A percentile compares a stretch with the other conserved stretches of the same genome.
phyloP scores from a whole-genome alignment of 768 basidiomycete genomes.

The Xerocomellus intermedius region DNA sequence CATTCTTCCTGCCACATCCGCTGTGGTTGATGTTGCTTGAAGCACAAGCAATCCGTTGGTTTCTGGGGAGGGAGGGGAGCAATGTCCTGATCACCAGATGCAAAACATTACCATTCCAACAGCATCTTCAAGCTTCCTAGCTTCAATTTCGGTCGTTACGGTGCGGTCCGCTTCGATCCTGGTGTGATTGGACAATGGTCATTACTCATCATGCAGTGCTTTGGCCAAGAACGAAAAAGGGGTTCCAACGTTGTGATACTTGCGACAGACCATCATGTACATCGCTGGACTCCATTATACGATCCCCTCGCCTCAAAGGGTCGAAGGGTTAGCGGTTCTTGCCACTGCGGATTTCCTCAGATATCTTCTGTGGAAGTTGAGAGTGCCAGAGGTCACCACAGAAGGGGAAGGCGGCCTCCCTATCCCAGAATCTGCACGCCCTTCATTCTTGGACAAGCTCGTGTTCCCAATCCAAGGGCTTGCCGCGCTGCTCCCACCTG shows the following conservation, averaged over 20 bases:
- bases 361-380: slow-evolving; percentile 13
- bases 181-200: not conserved
- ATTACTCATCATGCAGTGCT: slow-evolving; percentile 21
- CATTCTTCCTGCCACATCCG: not conserved
- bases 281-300: slow-evolving; percentile 25
- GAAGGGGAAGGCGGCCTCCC: slow-evolving; percentile 18
- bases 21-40: not conserved
- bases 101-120: not conserved
- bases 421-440: slow-evolving; percentile 12
- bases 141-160: not conserved
- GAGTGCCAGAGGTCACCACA: not conserved
- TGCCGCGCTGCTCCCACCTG: slow-evolving; percentile 24
- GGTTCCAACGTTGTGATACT: slow-evolving; percentile 5
- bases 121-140: too few species aligned
- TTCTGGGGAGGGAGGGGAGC: not conserved
- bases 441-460: slow-evolving; percentile 26
- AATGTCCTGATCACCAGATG: not conserved
- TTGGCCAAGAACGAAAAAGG: slow-evolving; percentile 16
- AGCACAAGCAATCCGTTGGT: not conserved
- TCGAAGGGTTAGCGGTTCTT: slow-evolving; percentile 26
- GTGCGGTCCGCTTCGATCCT: not conserved
- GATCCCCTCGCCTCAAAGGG: slow-evolving; percentile 10
- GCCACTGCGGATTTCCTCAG: slow-evolving; percentile 26
- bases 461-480: slow-evolving; percentile 29
- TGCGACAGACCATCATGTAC: slow-evolving; percentile 26